phyloP scores from a whole-genome alignment of 129 eudicot species.

The Logfia minima region DNA sequence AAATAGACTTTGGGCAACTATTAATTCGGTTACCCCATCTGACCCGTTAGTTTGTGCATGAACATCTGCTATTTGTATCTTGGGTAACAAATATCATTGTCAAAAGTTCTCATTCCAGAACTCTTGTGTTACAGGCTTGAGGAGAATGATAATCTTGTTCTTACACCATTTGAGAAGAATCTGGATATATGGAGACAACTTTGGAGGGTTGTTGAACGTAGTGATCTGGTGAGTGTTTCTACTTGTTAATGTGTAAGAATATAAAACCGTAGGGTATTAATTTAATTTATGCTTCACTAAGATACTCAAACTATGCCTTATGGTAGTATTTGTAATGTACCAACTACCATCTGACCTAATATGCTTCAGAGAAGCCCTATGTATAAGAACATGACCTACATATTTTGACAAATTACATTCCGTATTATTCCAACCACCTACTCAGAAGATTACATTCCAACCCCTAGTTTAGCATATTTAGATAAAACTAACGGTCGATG shows the following conservation, averaged over 20 bases:
- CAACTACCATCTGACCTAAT: neutral
- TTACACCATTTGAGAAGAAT: conserved; percentile 97
- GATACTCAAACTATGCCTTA: neutral
- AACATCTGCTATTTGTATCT: neutral
- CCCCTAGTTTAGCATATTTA: neutral
- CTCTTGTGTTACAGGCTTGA: conserved; percentile 61
- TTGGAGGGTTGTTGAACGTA: conserved; percentile 98
- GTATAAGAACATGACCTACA: neutral
- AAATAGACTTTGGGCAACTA: too few species aligned
- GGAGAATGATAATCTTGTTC: conserved; percentile 92
- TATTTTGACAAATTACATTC: neutral
- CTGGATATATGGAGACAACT: conserved; percentile 98
- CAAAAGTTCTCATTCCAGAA: conserved; percentile 4
- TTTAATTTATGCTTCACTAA: neutral
- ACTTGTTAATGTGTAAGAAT: neutral
- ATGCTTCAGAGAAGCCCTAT: neutral
- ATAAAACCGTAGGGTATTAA: neutral
- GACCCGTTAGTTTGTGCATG: neutral
- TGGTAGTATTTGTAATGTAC: neutral
- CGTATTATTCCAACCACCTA: neutral
- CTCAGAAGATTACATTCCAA: neutral
- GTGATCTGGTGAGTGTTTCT: conserved; percentile 70
- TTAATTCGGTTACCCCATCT: too few species aligned
- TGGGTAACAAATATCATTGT: neutral
- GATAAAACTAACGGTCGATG: neutral